These are phyloP conservation scores for Paecilomyces dactylethromorphus DNA, from an alignment of 2,329 filamentous ascomycete genomes.

Conservation along the genomic window DNA sequence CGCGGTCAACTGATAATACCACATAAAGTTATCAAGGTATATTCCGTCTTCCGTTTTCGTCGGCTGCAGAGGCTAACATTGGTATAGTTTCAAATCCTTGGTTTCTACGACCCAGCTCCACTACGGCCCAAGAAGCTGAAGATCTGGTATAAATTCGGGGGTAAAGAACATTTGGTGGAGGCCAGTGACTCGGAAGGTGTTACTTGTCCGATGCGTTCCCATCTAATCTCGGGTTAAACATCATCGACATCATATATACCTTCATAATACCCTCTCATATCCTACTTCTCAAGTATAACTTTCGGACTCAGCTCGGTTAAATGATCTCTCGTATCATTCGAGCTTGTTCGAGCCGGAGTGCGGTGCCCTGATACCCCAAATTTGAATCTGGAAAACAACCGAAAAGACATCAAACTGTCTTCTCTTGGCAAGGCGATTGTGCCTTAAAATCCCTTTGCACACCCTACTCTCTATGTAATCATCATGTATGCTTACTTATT, in stretches of 20 bases:
- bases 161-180: constrained; percentile 32
- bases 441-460: not conserved
- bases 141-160: constrained; percentile 37
- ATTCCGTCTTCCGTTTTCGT: not conserved
- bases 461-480: not conserved
- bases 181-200: constrained; percentile 29
- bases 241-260: not conserved
- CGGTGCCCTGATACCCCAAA: not conserved
- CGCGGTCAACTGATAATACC: constrained; percentile 33
- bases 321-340: not conserved
- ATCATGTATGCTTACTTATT: not conserved
- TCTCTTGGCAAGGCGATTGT: too few relatives aligned
- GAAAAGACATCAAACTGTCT: not conserved
- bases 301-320: not conserved
- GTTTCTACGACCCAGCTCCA: constrained; percentile 39
- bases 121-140: constrained; percentile 33
- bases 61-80: constrained; percentile 12
- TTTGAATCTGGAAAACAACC: not conserved
- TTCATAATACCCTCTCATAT: not conserved
- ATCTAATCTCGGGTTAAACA: constrained; percentile 17
- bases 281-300: not conserved
- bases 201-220: constrained; percentile 32
- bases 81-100: constrained; percentile 33
- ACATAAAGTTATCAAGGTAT: constrained; percentile 28
- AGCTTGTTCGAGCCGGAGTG: not conserved